Evolutionary conservation across 306 rosid genomes (phyloP).

Genomic region (Vachellia pachyceras): DNA sequence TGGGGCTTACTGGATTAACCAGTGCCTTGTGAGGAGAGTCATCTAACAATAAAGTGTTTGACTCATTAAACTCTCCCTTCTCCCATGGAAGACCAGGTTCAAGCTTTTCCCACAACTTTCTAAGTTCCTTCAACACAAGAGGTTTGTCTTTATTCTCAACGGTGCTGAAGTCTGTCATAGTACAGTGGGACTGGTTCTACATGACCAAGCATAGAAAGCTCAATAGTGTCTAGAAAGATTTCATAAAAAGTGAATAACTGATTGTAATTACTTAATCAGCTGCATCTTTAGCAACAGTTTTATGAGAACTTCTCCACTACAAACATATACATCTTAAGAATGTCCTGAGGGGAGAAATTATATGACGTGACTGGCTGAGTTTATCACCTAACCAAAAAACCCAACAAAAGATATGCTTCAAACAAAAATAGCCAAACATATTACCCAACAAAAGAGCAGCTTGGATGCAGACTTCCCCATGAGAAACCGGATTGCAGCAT

Average conservation of each 20-base stretch:
- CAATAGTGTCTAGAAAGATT: slow-evolving; percentile 21
- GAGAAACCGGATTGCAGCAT: slow-evolving; percentile 57
- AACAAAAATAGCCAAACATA: neutral
- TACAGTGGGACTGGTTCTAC: slow-evolving; percentile 82
- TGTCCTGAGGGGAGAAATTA: slow-evolving; percentile 25
- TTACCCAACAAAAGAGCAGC: slow-evolving; percentile 92
- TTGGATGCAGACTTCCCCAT: slow-evolving; percentile 60
- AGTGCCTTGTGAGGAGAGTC: slow-evolving; percentile 95
- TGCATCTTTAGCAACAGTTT: slow-evolving; percentile 29
- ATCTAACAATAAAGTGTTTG: slow-evolving; percentile 87
- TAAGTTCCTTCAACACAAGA: slow-evolving; percentile 79
- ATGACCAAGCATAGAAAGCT: slow-evolving; percentile 27
- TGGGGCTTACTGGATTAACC: slow-evolving; percentile 77
- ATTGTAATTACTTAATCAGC: slow-evolving; percentile 15
- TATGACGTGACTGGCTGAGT: slow-evolving; percentile 13
- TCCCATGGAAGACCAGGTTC: slow-evolving; percentile 79
- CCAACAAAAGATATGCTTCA: slow-evolving; percentile 6
- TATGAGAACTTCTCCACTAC: slow-evolving; percentile 11
- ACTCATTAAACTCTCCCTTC: slow-evolving; percentile 74
- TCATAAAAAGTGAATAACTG: slow-evolving; percentile 13
- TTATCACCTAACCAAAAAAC: slow-evolving; percentile 22
- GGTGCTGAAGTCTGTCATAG: slow-evolving; percentile 59
- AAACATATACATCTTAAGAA: slow-evolving; percentile 16
- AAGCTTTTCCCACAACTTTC: slow-evolving; percentile 79
- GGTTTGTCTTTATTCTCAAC: slow-evolving; percentile 73